phyloP scores from a whole-genome alignment of 2,329 filamentous ascomycete species.

The Teratosphaeria epicoccoides region DNA sequence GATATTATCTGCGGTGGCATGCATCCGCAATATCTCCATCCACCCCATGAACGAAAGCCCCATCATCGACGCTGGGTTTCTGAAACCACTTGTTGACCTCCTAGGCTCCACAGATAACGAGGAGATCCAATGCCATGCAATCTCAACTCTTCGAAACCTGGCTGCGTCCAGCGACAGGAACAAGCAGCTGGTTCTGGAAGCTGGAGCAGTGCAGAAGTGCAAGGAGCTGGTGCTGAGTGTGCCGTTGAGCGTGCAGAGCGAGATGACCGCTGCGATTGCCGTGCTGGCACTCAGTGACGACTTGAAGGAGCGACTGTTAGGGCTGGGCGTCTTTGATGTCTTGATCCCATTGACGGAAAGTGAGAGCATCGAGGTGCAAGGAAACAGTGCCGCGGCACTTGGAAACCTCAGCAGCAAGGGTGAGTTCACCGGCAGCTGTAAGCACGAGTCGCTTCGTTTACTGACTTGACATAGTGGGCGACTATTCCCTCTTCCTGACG shows the following conservation, averaged over 20 bases:
- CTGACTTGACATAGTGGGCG: slow-evolving; percentile 55
- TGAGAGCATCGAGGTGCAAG: slow-evolving; percentile 93
- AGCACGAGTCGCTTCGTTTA: neutral
- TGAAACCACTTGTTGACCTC: slow-evolving; percentile 86
- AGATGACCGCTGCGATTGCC: slow-evolving; percentile 99
- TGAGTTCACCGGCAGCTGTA: slow-evolving; percentile 33
- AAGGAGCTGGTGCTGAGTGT: slow-evolving; percentile 92
- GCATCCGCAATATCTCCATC: slow-evolving; percentile 97
- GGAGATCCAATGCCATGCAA: slow-evolving; percentile 97
- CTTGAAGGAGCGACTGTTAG: slow-evolving; percentile 80
- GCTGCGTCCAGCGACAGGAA: slow-evolving; percentile 95
- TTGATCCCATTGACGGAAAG: slow-evolving; percentile 91
- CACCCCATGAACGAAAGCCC: slow-evolving; percentile 96
- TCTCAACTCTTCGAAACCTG: slow-evolving; percentile 89
- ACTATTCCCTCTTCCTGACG: slow-evolving; percentile 91
- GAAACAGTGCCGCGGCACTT: slow-evolving; percentile 90
- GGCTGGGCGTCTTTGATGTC: slow-evolving; percentile 90
- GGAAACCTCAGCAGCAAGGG: slow-evolving; percentile 96
- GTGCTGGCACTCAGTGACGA: slow-evolving; percentile 93
- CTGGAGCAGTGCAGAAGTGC: slow-evolving; percentile 95
- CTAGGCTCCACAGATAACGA: slow-evolving; percentile 94
- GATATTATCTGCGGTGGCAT: slow-evolving; percentile 92
- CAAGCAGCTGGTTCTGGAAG: slow-evolving; percentile 94
- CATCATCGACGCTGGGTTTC: slow-evolving; percentile 93
- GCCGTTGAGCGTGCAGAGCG: slow-evolving; percentile 86